These are phyloP conservation scores for Mortierella sp. DNA, from an alignment of 371 early-diverging fungal species.

Conservation along the genomic window DNA sequence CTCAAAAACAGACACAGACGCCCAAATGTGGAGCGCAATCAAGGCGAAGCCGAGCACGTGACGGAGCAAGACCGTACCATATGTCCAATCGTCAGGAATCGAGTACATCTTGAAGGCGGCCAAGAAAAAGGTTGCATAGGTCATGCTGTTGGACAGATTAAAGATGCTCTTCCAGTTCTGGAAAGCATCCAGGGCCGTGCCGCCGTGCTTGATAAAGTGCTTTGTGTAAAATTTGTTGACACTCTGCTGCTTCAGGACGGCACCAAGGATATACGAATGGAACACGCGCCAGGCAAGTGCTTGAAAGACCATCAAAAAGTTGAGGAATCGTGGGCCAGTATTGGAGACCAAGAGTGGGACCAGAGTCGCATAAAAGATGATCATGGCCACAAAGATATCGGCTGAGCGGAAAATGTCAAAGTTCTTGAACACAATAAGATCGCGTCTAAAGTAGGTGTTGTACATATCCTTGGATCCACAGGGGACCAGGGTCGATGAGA, in stretches of 20 bases:
- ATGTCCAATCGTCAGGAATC: conserved; percentile 76
- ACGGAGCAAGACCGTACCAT: conserved; percentile 75
- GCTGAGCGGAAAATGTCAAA: conserved; percentile 87
- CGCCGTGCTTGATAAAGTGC: conserved; percentile 94
- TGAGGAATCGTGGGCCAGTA: conserved; percentile 53
- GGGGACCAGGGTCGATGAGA: conserved; percentile 45
- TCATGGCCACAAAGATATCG: conserved; percentile 81
- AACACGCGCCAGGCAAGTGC: conserved; percentile 89
- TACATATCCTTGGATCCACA: conserved; percentile 55
- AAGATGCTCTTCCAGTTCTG: conserved; percentile 95
- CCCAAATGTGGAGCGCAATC: conserved; percentile 88
- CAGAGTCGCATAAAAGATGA: conserved; percentile 78
- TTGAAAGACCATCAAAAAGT: conserved; percentile 67
- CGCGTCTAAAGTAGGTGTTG: conserved; percentile 78
- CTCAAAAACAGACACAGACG: conserved; percentile 84
- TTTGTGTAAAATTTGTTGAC: conserved; percentile 83
- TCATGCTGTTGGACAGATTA: conserved; percentile 89
- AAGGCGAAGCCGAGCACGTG: conserved; percentile 82
- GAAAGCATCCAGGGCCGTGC: conserved; percentile 87
- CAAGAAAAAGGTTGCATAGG: conserved; percentile 82
- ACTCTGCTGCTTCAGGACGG: conserved; percentile 81
- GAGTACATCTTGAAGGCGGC: conserved; percentile 80
- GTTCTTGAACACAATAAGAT: conserved; percentile 89
- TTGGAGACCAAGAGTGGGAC: conserved; percentile 70
- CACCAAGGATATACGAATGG: conserved; percentile 85